phyloP scores from a whole-genome alignment of 2,329 filamentous ascomycete species.

The Aspergillus arachidicola region DNA sequence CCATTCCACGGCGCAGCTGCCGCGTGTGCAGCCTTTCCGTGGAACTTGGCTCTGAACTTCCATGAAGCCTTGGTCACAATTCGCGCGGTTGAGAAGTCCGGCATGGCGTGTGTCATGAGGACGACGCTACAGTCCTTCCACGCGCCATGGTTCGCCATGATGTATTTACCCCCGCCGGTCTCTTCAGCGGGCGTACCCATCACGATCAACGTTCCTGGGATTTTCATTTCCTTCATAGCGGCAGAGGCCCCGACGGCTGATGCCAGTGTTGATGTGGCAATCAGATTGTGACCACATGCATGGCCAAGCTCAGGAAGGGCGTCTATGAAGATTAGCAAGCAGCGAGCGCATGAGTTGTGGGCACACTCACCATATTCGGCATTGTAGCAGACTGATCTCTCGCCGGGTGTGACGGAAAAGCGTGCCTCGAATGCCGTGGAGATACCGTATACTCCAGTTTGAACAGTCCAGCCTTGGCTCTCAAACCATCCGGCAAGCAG shows the following conservation, averaged over 20 bases:
- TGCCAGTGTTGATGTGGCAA: background rate
- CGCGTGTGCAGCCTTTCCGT: background rate
- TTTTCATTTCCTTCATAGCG: background rate
- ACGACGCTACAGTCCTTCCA: background rate
- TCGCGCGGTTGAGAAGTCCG: background rate
- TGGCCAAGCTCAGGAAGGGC: constrained; percentile 5
- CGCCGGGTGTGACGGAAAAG: background rate
- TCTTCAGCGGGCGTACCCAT: constrained; percentile 5
- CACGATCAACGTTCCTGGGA: background rate
- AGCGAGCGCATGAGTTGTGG: background rate
- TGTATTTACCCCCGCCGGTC: background rate
- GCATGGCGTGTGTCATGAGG: constrained; percentile 1
- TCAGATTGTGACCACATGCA: constrained; percentile 1
- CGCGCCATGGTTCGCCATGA: background rate
- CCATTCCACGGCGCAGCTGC: constrained; percentile 1
- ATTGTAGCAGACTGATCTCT: background rate
- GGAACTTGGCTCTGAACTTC: constrained; percentile 1
- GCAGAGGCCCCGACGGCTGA: background rate
- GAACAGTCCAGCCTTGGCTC: background rate
- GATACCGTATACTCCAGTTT: background rate
- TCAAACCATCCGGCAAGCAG: background rate
- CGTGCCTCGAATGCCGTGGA: background rate
- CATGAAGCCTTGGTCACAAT: background rate
- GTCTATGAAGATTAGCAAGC: background rate
- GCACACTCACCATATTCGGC: background rate